Evolutionary conservation across 352 stramenopile species (phyloP).

Genomic region (Phytophthora ramorum): DNA sequence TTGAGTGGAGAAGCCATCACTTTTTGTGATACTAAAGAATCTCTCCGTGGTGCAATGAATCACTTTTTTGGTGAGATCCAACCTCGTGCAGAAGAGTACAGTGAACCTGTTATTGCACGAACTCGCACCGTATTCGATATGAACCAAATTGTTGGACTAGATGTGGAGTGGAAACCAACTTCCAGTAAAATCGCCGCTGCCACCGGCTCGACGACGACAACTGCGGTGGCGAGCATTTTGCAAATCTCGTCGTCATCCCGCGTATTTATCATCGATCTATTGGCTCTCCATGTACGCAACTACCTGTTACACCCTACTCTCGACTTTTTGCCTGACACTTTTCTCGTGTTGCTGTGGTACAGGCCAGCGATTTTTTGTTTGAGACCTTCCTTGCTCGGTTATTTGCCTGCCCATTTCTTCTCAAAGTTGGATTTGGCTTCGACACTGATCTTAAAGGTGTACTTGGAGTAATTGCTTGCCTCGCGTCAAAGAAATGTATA

Average conservation of each 20-base stretch:
- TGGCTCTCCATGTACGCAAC: conserved; percentile 55
- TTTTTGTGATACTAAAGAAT: conserved; percentile 55
- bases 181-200: conserved; percentile 45
- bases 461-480: conserved; percentile 33
- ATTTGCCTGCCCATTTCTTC: conserved; percentile 36
- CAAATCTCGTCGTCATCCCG: conserved; percentile 58
- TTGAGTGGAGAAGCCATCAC: conserved; percentile 29
- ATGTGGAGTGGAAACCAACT: conserved; percentile 79
- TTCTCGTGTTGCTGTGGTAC: background rate
- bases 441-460: conserved; percentile 75
- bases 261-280: conserved; percentile 69
- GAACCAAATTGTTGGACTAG: conserved; percentile 52
- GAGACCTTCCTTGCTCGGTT: conserved; percentile 49
- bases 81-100: background rate
- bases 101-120: background rate
- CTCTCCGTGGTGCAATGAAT: conserved; percentile 31
- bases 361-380: conserved; percentile 61
- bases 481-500: background rate
- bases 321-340: background rate
- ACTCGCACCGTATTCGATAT: conserved; percentile 3
- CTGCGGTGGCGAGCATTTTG: conserved; percentile 63
- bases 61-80: conserved; percentile 34
- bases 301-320: background rate
- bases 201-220: conserved; percentile 29
- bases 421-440: conserved; percentile 80